Percentiles rank a stretch among this genome's conserved stretches.
Evolutionary conservation across 2,329 filamentous ascomycete species (phyloP).

Genomic region (Phoma herbarum): DNA sequence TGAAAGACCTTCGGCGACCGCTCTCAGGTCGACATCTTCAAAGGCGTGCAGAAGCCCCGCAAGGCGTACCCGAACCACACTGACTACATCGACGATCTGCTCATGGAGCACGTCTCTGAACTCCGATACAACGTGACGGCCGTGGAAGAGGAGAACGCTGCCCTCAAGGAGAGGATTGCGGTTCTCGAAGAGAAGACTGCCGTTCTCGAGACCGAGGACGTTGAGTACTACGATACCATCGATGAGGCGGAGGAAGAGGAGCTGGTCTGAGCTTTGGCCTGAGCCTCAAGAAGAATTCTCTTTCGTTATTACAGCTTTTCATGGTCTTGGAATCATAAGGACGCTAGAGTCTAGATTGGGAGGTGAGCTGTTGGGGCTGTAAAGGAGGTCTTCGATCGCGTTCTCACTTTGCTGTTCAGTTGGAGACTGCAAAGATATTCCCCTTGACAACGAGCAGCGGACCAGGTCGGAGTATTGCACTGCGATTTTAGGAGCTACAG

Average conservation of each 20-base stretch:
- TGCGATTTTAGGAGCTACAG: no score
- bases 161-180: neutral
- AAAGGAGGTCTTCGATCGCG: no score
- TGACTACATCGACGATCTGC: neutral
- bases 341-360: no score
- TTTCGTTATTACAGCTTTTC: no score
- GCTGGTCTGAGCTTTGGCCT: neutral
- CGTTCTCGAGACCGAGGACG: neutral
- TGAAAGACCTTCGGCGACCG: neutral
- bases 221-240: neutral
- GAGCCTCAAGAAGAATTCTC: neutral
- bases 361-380: no score
- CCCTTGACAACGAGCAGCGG: no score
- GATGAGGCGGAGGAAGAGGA: neutral
- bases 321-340: no score
- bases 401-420: no score
- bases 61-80: neutral
- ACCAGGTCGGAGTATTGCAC: no score
- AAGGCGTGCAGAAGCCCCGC: neutral
- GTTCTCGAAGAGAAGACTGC: no score
- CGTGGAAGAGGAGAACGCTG: neutral
- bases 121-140: neutral
- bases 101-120: neutral
- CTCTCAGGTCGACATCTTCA: neutral
- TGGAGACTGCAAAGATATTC: no score